Evolutionary conservation across 768 basidiomycete genomes (phyloP), one percentile per base, ranked within the genome.

Genomic region (Lactarius hengduanensis): DNA sequence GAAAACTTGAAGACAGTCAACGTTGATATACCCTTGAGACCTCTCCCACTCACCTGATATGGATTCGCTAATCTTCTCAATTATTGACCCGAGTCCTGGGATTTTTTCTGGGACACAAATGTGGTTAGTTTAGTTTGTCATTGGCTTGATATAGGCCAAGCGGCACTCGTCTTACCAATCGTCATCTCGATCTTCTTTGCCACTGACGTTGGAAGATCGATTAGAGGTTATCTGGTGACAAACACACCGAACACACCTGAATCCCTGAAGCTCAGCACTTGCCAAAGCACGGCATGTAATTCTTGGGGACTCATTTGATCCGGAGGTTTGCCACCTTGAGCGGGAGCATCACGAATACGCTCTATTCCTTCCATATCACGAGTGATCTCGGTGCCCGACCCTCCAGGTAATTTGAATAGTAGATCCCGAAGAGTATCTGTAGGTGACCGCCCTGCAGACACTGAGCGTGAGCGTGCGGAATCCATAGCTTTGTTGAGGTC

Each of bases 221-320:
- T 22, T 32, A 32, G 32, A n/a, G 20, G 43, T 40, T 32, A 43
- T 67, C 45, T 32, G 68, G 56, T 43, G 22, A 34, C 41, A 18
- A 54, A 13, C 18, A 61, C 10, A 56, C 38, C 45, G 50, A 8
- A 73, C 82, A 13, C 63, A 87, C 88, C 84, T 6, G 86, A 86
- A 77, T 96, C 94, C 59, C 93, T 82, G 78, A 96, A 96, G 32
- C 81, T 86, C 74, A 98, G 75, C 7, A 96, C 86, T 77, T 92
- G 86, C 93, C 94, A 96, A 26, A 96, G 77, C 3, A 87, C 85
- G 1, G 84, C 78, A 74, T 95, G 92, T 59, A 96, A 71, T 75
- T 98, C 93, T 76, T 96, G 92, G 4, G 95, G 94, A 60, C 78
- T 86, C 93, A 98, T 92, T 20, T 91, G 84, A 67, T 88, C 85